Base-by-base conservation (phyloP, 1,284 basidiomycete species). In the Cryptococcus amylolentus region DNA sequence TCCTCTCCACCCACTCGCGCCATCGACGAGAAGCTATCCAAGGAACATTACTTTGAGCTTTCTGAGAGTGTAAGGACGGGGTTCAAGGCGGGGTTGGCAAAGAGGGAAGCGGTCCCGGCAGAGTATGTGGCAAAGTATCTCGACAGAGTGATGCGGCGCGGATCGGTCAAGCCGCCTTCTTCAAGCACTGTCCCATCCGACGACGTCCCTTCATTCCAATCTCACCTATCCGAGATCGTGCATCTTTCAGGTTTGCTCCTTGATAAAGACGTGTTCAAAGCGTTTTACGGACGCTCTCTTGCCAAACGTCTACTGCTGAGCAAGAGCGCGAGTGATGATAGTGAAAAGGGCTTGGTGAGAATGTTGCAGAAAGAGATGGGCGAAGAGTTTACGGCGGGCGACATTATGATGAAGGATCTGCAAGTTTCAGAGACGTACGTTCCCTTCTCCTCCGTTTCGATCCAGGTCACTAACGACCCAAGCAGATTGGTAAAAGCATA, bases 81-180 rank as follows among this genome's bases (percentile, higher is more conserved):
- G 0, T 94, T 96, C 77, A 81, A 85, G n/a, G 78, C 75, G 13
- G 91, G 89, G 38, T 88, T 98, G 79, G 88, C 88, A 68, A 82
- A 83, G 26, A 83, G 93, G 23, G 85, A 86, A 54, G 88, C 87
- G 69, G 93, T 89, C 63, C 92, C 92, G 5, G 94, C 95, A 0
- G 94, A 97, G 77, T 87, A 94, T 83, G 89, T 96, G 56, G 95
- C 96, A 12, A 93, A 91, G 71, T 86, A 89, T 70, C 80, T 98
- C 42, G 94, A 98, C 75, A 82, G 81, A 46, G 84, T 88, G 40
- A 88, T 98, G 85, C 84, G 91, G 43, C 85, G 84, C 56, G 93
- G 94, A 0, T 91, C 93, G 73, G 86, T 86, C 48, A 35, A 35
- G 10, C 31, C 31, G 7, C 31, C 31, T 10, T 35, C 31, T 10